Evolutionary conservation across 495 filamentous ascomycete genomes (phyloP).

Genomic region (Cercophora newfieldiana): DNA sequence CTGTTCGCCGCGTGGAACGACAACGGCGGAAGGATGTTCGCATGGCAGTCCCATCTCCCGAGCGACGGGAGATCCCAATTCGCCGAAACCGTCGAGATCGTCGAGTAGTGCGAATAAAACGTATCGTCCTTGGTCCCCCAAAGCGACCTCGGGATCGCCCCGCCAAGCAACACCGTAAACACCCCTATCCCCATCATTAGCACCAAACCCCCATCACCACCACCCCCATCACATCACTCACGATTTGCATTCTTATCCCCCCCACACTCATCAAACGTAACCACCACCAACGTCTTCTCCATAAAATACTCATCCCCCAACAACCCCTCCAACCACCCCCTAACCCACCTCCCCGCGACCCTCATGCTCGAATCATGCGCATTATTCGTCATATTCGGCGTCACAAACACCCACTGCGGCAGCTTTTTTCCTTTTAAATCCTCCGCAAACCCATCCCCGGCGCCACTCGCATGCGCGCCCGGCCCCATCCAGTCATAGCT

Average conservation of each 20-base stretch:
- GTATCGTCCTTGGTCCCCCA: conserved; percentile 62
- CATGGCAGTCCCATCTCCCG: conserved; percentile 54
- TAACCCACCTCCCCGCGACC: conserved; percentile 58
- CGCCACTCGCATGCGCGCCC: no score
- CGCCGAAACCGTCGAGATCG: conserved; percentile 61
- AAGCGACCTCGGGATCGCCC: conserved; percentile 57
- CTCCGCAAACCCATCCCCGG: conserved; percentile 55
- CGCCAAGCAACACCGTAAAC: conserved; percentile 65
- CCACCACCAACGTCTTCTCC: conserved; percentile 64
- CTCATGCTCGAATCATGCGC: conserved; percentile 69
- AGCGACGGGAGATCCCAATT: conserved; percentile 57
- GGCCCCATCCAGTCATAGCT: no score
- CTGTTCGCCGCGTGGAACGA: not conserved
- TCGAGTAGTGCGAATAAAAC: conserved; percentile 73
- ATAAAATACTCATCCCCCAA: conserved; percentile 65
- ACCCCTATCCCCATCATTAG: conserved; percentile 51
- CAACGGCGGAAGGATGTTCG: conserved; percentile 47
- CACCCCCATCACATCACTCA: not conserved
- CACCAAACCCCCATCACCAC: not conserved
- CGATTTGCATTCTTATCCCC: conserved; percentile 43
- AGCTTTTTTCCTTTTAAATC: conserved; percentile 59
- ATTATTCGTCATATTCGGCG: conserved; percentile 66
- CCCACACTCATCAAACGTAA: conserved; percentile 70
- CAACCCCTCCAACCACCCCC: conserved; percentile 60
- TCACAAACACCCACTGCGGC: conserved; percentile 74